Base-by-base conservation (phyloP, 768 basidiomycete genomes). In the Hypholoma sublateritium region DNA sequence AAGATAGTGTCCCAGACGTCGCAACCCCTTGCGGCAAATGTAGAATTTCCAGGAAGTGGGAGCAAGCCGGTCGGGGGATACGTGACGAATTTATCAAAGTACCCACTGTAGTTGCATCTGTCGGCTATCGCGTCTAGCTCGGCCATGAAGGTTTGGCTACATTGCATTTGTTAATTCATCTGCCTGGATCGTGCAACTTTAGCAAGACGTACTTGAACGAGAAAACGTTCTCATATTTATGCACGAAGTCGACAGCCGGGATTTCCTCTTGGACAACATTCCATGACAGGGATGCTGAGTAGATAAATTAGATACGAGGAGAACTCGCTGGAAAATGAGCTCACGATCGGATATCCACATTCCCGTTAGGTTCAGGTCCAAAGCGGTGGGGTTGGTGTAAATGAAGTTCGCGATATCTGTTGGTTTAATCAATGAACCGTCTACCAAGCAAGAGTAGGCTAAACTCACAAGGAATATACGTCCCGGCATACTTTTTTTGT, bases 331-430 rank as follows among this genome's bases (percentile, higher is more conserved):
- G n/a, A 16, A 14, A 19, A 16, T 11, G 17, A 24, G 62, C 86
- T 68, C 62, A 89, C 89, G 86, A 71, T 91, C 88, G 24, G 78
- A 74, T 22, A 89, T 81, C 86, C 88, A 91, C 42, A 87, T 82
- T 3, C 89, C 89, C 63, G 84, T 83, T 22, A 91, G 75, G 28
- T 78, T 71, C 17, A 91, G 74, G 42, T 83, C 79, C 8, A 91
- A 69, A 0, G 69, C 65, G 0, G 59, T 65, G 1, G 85, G 80
- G 44, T 89, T 73, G 34, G 80, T 78, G 62, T 85, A 89, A 45
- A 92, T 88, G 65, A 77, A 87, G 70, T 90, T 84, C 1, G 90
- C 89, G 55, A 89, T 86, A 65, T 91, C 89, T 91, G 53, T 7
- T 11, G 47, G 39, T 9, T 43, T 5, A 41, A 11, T 61, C 17